Base-by-base conservation (phyloP, 148 eudicot genomes). In the Rhododendron simsii region DNA sequence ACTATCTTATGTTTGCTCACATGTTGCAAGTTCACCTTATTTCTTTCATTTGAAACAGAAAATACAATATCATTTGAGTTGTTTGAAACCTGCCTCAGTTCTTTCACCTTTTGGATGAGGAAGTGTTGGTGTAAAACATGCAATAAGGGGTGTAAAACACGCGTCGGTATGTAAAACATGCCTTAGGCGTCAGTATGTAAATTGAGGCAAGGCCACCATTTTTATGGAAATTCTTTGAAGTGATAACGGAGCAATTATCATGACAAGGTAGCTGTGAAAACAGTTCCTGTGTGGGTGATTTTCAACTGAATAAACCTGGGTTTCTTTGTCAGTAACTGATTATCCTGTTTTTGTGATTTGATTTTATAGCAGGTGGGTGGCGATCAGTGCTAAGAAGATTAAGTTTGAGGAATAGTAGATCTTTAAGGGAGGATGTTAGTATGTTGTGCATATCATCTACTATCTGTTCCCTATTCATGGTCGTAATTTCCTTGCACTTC, bases 1-100 rank as follows among this genome's bases (percentile, higher is more conserved):
- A 96, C 81, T 94, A 96, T 90, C 90, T 96, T 15, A 82, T 96
- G 91, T 93, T 91, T 89, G 99, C 94, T 92, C 93, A 93, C 88
- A 88, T 96, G 89, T 88, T 96, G 89, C 98, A 95, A 96, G 98
- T 95, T 80, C 88, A 92, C 6, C 89, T 92, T 12, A 84, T 97
- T 83, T 91, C 96, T 53, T 95, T 71, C 96, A 97, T 90, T 95
- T 96, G 84, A 92, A 89, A 33, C 35, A 33, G 35, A 33, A 33
- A 33, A 33, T 33, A 33, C 35, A 33, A 33, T 30, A 21, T 21
- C 10, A 39, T 37, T 61, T 39, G 45, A 61, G 20, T 71, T 82
- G 23, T 41, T 63, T 82, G 84, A 61, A 63, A 39, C 74, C 35
- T 39, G 53, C 26, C 2, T 55, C 51, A 61, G 0, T 5, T 28